Base-by-base conservation (phyloP, 1,284 basidiomycete species). In the Puccinia novopanici region DNA sequence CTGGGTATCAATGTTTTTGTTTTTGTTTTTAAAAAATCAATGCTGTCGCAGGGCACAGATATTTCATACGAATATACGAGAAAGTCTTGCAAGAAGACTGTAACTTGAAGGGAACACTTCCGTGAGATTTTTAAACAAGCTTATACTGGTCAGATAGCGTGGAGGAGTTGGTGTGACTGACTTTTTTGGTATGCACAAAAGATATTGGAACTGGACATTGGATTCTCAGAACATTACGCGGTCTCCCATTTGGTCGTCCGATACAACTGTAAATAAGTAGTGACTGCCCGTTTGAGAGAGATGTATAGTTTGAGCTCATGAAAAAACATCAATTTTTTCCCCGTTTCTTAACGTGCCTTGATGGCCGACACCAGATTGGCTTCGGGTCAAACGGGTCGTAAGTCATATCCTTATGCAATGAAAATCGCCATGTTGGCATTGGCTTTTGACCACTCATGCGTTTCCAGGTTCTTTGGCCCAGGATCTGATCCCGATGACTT, bases 181-280 rank as follows among this genome's bases (percentile, higher is more conserved):
- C 37, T 63, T 63, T 5, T 30, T 30, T 63, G 13, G 8, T 30
- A 12, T 63, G 10, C 59, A n/a, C 8, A 24, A 12, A 19, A 76
- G 74, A 54, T 78, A 78, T 27, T 78, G 76, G 76, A 70, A 78
- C 27, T 78, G 76, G 76, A 52, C 65, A 3, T 37, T 71, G 13
- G 76, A 78, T 50, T 37, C 52, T 37, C 9, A 78, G 24, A 71
- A 78, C 63, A 70, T 78, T 40, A 68, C 76, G 0, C 54, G 22
- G 3, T 34, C 76, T 19, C 50, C 65, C 0, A n/a, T 78, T 50
- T 78, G 65, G 42, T 78, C 76, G 10, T 78, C 76, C 2, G 76
- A 78, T 71, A 52, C 67, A 6, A 30, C n/a, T 17, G 76, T 78
- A 27, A 71, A 54, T 70, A n/a, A 45, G 9, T 12, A n/a, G n/a